A percentile compares a stretch with the other conserved stretches of the same genome.
phyloP scores from a whole-genome alignment of 371 early-diverging fungal species.

The Dipsacomyces acuminosporus region DNA sequence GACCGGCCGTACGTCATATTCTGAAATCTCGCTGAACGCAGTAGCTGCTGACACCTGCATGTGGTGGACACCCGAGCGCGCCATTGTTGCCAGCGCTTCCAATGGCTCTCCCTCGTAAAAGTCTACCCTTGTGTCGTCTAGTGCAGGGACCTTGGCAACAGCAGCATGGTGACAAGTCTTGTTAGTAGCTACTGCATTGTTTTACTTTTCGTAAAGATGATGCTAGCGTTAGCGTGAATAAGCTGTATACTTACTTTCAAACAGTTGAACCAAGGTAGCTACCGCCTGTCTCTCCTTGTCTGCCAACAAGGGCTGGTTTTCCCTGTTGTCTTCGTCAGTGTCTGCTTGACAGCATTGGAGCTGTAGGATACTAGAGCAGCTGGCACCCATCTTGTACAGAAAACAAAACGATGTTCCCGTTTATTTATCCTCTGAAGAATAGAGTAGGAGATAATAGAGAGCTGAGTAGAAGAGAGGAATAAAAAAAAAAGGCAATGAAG shows the following conservation, averaged over 20 bases:
- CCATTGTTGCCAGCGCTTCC: conserved; percentile 72
- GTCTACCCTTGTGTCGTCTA: conserved; percentile 50
- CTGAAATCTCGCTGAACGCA: conserved; percentile 90
- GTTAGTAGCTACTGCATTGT: too few relatives aligned
- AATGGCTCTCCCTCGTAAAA: conserved; percentile 85
- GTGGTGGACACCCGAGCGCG: conserved; percentile 80
- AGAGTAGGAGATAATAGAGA: too few relatives aligned
- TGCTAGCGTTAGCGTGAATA: too few relatives aligned
- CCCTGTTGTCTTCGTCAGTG: conserved; percentile 4
- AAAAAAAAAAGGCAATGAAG: too few relatives aligned
- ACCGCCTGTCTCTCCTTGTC: conserved; percentile 83
- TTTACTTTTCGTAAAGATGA: too few relatives aligned
- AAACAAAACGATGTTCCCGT: too few relatives aligned
- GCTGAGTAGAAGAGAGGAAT: too few relatives aligned
- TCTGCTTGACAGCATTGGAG: conserved; percentile 3
- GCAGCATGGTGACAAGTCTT: too few relatives aligned
- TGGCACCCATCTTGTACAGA: too few relatives aligned
- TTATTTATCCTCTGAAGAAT: too few relatives aligned
- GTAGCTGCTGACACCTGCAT: conserved; percentile 84
- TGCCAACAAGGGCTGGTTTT: conserved; percentile 67
- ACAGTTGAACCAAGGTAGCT: conserved; percentile 66
- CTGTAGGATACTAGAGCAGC: not conserved
- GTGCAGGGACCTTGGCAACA: too few relatives aligned
- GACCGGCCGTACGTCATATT: conserved; percentile 72
- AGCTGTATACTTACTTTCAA: conserved; percentile 60